These are phyloP conservation scores for Coniella vitis DNA, from an alignment of 2,329 filamentous ascomycete genomes.

Conservation along the genomic window DNA sequence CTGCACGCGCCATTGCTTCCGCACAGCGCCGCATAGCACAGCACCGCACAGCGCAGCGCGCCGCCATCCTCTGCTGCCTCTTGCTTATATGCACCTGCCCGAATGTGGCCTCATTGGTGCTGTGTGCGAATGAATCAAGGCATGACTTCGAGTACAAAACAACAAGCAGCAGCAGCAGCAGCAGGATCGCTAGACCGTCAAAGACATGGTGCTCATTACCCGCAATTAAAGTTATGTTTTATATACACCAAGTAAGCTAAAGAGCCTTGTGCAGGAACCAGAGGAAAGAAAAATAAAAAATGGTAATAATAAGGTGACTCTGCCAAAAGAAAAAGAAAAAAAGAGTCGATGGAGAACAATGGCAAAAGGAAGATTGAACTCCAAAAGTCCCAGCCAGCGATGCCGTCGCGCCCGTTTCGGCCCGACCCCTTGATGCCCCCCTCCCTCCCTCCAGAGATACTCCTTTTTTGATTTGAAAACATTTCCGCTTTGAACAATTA, in stretches of 20 bases:
- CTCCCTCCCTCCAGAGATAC: too few relatives aligned
- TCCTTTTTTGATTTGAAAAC: background rate
- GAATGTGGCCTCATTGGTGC: too few relatives aligned
- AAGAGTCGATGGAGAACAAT: background rate
- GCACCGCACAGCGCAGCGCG: background rate
- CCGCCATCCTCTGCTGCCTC: background rate
- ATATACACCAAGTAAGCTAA: constrained; percentile 8
- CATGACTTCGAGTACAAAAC: too few relatives aligned
- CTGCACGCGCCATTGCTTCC: background rate
- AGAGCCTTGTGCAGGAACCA: background rate
- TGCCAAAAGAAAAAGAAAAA: too few relatives aligned
- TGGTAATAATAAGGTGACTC: background rate
- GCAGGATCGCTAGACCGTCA: too few relatives aligned
- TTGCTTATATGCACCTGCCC: too few relatives aligned
- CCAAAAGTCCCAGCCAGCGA: background rate
- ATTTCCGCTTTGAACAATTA: background rate
- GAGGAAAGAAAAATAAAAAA: too few relatives aligned
- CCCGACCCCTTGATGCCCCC: background rate
- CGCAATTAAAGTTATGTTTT: constrained; percentile 2
- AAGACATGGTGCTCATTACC: background rate
- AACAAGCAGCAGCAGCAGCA: too few relatives aligned
- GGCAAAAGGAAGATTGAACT: background rate
- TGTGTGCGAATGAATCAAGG: too few relatives aligned
- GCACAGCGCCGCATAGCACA: background rate
- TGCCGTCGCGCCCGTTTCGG: background rate